A percentile compares a stretch with the other conserved stretches of the same genome.
Conservation (phyloP, 495 filamentous ascomycete species). For the Penicillium turbatum region DNA sequence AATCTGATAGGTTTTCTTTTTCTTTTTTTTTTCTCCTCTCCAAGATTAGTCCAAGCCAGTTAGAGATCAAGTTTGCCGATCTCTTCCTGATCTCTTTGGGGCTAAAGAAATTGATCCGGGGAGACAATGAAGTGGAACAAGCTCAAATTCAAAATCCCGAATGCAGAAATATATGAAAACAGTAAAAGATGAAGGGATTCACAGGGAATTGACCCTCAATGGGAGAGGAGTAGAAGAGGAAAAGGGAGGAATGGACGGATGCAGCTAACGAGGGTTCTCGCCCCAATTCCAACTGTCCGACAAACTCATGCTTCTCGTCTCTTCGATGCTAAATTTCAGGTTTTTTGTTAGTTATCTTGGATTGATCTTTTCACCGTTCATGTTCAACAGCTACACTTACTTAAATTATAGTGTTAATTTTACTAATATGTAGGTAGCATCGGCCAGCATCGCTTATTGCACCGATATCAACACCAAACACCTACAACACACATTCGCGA, state of each 20-base stretch:
- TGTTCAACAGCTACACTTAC: not conserved
- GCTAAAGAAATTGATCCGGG: not conserved
- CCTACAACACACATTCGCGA: constrained; percentile 18
- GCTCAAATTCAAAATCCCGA: not conserved
- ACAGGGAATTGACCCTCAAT: not conserved
- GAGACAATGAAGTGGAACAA: not conserved
- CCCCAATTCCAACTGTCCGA: constrained; percentile 2
- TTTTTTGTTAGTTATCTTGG: not conserved
- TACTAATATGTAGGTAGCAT: not conserved
- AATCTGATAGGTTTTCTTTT: constrained; percentile 4
- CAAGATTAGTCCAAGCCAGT: constrained; percentile 15
- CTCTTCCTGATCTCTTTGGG: not conserved
- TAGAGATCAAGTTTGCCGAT: not conserved
- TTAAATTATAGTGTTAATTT: not conserved
- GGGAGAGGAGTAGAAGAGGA: not conserved
- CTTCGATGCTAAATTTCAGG: not conserved
- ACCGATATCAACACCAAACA: too few relatives aligned
- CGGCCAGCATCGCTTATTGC: not conserved
- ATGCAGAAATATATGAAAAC: constrained; percentile 7
- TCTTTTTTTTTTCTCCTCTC: not conserved
- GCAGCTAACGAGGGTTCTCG: constrained; percentile 14
- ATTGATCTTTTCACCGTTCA: not conserved
- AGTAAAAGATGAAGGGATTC: not conserved
- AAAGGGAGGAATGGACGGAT: constrained; percentile 26
- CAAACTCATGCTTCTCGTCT: constrained; percentile 1